Percentiles rank a stretch among this genome's conserved stretches.
Conservation (phyloP, 768 basidiomycete species). For the Tulasnella calospora region DNA sequence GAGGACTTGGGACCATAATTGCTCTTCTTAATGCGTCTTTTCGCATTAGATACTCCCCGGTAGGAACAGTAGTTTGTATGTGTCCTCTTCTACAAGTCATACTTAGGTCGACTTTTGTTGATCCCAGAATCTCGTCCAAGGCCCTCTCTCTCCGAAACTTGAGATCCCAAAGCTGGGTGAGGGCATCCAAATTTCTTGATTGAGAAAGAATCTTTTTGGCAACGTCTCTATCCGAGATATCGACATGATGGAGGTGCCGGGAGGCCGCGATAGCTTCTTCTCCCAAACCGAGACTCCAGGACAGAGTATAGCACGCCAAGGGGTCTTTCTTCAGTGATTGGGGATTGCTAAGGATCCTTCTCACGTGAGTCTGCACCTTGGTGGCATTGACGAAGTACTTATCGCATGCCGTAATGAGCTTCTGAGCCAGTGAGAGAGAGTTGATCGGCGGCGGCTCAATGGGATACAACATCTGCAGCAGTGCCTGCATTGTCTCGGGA, state of each 20-base stretch:
- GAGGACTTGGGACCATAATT: background rate
- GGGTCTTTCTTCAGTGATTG: background rate
- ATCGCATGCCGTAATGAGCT: conserved; percentile 27
- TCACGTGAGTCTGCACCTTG: background rate
- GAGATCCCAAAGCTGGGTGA: conserved; percentile 1
- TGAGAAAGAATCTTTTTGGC: background rate
- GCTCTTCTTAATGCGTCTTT: background rate
- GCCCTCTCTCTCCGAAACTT: background rate
- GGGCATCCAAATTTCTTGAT: background rate
- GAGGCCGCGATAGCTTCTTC: conserved; percentile 12
- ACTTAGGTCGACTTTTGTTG: background rate
- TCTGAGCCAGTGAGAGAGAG: background rate
- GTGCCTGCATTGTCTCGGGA: conserved; percentile 26
- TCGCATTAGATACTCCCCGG: background rate
- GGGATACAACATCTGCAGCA: conserved; percentile 33
- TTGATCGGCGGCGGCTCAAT: conserved; percentile 7
- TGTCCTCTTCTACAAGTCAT: background rate
- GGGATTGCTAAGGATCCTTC: background rate
- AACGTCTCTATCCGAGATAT: background rate
- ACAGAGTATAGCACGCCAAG: background rate
- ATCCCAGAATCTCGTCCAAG: background rate
- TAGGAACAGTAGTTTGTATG: background rate
- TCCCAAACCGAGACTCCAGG: background rate
- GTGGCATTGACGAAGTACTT: conserved; percentile 28
- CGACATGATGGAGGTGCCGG: background rate